A percentile compares a stretch with the other conserved stretches of the same genome.
phyloP scores from a whole-genome alignment of 148 eudicot species.

The Tetragonia tetragonoides region DNA sequence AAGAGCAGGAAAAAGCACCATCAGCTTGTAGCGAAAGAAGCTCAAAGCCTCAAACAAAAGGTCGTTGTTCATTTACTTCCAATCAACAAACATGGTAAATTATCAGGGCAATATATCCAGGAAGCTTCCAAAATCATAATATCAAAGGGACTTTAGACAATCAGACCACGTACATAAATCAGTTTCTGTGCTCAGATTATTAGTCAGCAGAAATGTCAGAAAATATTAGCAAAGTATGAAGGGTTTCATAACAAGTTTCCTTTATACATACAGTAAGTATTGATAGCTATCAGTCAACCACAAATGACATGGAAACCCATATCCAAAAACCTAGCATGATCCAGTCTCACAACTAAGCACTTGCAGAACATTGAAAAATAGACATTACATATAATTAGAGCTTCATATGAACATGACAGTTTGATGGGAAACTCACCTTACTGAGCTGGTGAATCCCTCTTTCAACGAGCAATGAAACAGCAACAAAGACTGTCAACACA shows the following conservation, averaged over 20 bases:
- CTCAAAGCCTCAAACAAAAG: neutral
- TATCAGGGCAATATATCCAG: neutral
- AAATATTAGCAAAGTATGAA: neutral
- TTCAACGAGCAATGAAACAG: conserved; percentile 85
- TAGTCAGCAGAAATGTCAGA: neutral
- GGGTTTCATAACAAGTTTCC: neutral
- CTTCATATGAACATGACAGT: neutral
- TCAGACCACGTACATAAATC: neutral
- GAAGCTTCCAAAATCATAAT: neutral
- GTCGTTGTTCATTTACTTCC: neutral
- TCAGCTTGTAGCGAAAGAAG: neutral
- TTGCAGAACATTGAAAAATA: neutral
- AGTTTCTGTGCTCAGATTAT: neutral
- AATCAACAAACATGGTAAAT: neutral
- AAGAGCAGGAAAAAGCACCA: neutral
- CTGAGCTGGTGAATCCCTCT: conserved; percentile 75
- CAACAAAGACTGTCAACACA: conserved; percentile 83
- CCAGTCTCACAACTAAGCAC: neutral
- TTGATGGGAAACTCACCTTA: conserved; percentile 47
- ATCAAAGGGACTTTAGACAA: neutral
- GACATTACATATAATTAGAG: neutral
- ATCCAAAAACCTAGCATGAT: neutral
- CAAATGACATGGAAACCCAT: conserved; percentile 1
- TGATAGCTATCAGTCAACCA: neutral
- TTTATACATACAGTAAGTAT: neutral